Evolutionary conservation across 2,329 filamentous ascomycete genomes (phyloP).

Genomic region (Albifimbria verrucaria): DNA sequence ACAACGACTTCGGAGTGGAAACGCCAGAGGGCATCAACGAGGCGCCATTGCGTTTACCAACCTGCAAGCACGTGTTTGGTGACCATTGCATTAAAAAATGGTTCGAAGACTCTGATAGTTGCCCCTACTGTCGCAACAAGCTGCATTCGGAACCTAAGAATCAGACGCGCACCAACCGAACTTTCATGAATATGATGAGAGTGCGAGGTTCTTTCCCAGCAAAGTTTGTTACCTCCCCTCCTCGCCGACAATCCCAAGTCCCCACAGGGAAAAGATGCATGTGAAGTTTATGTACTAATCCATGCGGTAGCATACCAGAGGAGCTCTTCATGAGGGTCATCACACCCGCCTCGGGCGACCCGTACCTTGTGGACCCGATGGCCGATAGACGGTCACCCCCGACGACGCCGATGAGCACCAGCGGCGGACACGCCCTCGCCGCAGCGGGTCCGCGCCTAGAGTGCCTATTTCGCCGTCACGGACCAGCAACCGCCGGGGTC

Average conservation of each 20-base stretch:
- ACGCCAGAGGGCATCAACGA: constrained; percentile 59
- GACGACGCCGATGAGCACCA: background rate
- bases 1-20: constrained; percentile 56
- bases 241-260: background rate
- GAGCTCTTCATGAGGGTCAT: background rate
- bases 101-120: constrained; percentile 60
- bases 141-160: constrained; percentile 46
- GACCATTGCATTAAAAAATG: constrained; percentile 63
- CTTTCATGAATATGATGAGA: constrained; percentile 29
- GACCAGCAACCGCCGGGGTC: background rate
- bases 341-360: background rate
- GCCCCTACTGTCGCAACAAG: constrained; percentile 62
- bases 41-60: constrained; percentile 54
- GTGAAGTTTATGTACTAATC: background rate
- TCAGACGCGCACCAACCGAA: constrained; percentile 13
- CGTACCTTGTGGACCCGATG: background rate
- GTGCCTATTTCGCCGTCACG: background rate
- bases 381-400: background rate
- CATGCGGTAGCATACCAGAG: background rate
- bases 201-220: constrained; percentile 10
- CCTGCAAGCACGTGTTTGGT: constrained; percentile 63
- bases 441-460: background rate
- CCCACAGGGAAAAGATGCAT: background rate
- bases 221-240: background rate
- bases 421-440: background rate